Base-by-base conservation (phyloP, 169 alveolate species). In the Cryptosporidium tyzzeri region DNA sequence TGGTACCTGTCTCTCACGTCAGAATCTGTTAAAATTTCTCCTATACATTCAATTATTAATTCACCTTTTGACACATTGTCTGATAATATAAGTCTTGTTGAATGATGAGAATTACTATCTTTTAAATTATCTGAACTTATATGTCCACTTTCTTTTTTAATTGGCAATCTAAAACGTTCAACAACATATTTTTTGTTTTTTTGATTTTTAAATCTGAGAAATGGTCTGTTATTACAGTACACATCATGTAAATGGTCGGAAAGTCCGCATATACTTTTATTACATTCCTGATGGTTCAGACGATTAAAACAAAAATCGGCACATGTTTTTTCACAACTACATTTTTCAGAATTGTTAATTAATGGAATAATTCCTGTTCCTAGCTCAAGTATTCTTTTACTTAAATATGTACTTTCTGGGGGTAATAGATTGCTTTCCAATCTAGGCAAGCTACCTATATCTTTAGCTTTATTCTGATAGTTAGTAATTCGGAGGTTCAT, bases 311-410 rank as follows among this genome's bases (percentile, higher is more conserved):
- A 80, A 16, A 41, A 44, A 29, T 80, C 69, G 16, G 55, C 41
- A 33, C 89, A 80, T 26, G 75, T 9, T 39, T 62, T 80, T 65
- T 80, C 89, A 21, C 89, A 80, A 21, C 55, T 26, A 48, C 89
- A 80, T 37, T 65, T 80, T 50, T 61, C 89, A 41, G 75, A 26
- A 26, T 80, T 65, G 23, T 62, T 80, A 18, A 80, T 67, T 62
- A 80, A 41, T 37, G 89, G 89, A 23, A 80, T 80, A 29, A 65
- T 67, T 37, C 89, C 89, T 37, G 80, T 59, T 62, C 89, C 89
- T 26, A 80, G 41, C 33, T 80, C 69, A 41, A 41, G 50, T 80
- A 80, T 62, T 39, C 89, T 80, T 33, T 62, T 61, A 59, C 89
- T 80, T 50, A 80, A 62, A 31, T 61, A 29, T 37, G 18, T 41